A percentile compares a stretch with the other conserved stretches of the same genome.
Evolutionary conservation across 2,329 filamentous ascomycete genomes (phyloP).

Genomic region (Xylaria sp.): DNA sequence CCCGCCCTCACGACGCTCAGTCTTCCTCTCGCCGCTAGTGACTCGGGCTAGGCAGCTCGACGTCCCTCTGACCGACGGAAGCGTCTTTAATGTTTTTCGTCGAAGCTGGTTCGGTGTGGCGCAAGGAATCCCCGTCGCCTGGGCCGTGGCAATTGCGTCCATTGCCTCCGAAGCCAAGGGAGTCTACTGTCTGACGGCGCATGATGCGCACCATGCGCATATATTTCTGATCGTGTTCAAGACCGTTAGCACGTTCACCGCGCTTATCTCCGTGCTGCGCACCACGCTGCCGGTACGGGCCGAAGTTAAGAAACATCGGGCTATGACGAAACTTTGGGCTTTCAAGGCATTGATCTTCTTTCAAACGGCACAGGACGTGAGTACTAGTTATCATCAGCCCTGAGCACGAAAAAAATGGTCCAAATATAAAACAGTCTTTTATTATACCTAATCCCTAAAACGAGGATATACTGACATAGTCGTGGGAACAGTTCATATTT

Average conservation of each 20-base stretch:
- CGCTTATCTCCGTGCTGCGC: conserved; percentile 43
- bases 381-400: background rate
- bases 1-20: conserved; percentile 42
- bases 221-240: conserved; percentile 48
- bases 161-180: conserved; percentile 46
- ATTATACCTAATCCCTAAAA: background rate
- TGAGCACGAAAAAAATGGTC: too few species aligned
- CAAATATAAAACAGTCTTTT: background rate
- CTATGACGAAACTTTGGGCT: conserved; percentile 43
- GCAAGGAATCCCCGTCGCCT: conserved; percentile 53
- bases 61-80: conserved; percentile 8
- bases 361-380: conserved; percentile 38
- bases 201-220: conserved; percentile 46
- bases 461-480: conserved; percentile 6
- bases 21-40: conserved; percentile 52
- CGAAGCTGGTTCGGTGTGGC: conserved; percentile 52
- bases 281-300: conserved; percentile 35
- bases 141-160: conserved; percentile 56
- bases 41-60: conserved; percentile 36
- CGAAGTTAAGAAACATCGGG: conserved; percentile 41
- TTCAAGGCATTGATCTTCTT: conserved; percentile 48
- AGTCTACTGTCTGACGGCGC: conserved; percentile 49
- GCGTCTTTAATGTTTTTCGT: conserved; percentile 40
- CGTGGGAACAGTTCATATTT: conserved; percentile 36
- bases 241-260: conserved; percentile 41